Evolutionary conservation across 176 grass and related monocot genomes (phyloP).

Genomic region (Poa annua): DNA sequence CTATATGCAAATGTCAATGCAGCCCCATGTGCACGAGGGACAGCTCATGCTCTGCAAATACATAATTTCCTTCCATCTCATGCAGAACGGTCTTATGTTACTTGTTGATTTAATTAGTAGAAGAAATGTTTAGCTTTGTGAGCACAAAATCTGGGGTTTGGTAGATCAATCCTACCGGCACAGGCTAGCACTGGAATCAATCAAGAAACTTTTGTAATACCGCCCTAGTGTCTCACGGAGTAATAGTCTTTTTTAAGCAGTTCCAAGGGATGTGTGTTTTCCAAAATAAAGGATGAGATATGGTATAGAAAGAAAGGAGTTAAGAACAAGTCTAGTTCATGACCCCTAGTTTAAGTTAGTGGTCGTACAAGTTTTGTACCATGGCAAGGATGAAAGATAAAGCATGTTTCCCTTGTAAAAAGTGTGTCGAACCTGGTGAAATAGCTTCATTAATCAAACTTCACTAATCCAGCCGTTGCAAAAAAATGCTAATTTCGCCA

Average conservation of each 20-base stretch:
- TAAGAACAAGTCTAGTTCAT: slow-evolving; percentile 5
- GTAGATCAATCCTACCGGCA: slow-evolving; percentile 52
- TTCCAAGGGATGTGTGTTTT: not conserved
- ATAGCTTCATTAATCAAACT: not conserved
- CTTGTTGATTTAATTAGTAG: slow-evolving; percentile 43
- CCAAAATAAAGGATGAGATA: not conserved
- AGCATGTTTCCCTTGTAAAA: not conserved
- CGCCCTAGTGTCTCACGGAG: slow-evolving; percentile 32
- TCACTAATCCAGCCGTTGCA: not conserved
- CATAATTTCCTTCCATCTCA: slow-evolving; percentile 37
- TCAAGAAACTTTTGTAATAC: slow-evolving; percentile 22
- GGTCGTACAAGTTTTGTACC: not conserved
- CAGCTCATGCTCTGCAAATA: slow-evolving; percentile 21
- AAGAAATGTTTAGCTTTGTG: slow-evolving; percentile 31
- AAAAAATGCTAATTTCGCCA: not conserved
- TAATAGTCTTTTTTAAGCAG: slow-evolving; percentile 48
- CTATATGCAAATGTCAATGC: slow-evolving; percentile 32
- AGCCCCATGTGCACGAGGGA: slow-evolving; percentile 46
- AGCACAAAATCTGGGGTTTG: slow-evolving; percentile 49
- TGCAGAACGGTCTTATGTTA: slow-evolving; percentile 45
- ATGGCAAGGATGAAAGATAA: slow-evolving; percentile 3
- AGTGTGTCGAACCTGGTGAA: not conserved
- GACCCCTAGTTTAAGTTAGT: slow-evolving; percentile 23
- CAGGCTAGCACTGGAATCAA: slow-evolving; percentile 40
- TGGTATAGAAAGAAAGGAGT: not conserved